phyloP scores from a whole-genome alignment of 2,329 filamentous ascomycete genomes.

The Fusarium sp. region DNA sequence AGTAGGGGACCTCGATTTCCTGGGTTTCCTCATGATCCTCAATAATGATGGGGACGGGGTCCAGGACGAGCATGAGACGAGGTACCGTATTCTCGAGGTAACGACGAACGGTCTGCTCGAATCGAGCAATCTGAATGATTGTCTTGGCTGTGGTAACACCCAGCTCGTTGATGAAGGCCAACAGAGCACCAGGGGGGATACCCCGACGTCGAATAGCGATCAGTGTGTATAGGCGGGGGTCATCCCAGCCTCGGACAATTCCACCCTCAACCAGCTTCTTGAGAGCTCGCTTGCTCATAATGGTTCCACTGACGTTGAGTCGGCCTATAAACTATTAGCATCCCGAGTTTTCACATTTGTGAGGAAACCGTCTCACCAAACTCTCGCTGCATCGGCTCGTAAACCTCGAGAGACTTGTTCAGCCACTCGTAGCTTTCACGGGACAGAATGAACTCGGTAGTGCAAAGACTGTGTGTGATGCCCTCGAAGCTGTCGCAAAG shows the following conservation, averaged over 20 bases:
- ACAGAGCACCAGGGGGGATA: slow-evolving; percentile 88
- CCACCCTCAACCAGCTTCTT: slow-evolving; percentile 82
- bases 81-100: slow-evolving; percentile 92
- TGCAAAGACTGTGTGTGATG: slow-evolving; percentile 94
- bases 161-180: slow-evolving; percentile 91
- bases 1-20: slow-evolving; percentile 82
- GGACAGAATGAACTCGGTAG: slow-evolving; percentile 89
- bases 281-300: slow-evolving; percentile 89
- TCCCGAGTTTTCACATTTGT: no score
- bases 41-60: slow-evolving; percentile 86
- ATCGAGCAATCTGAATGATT: slow-evolving; percentile 84
- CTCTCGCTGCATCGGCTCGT: slow-evolving; percentile 95
- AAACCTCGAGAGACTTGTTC: slow-evolving; percentile 84
- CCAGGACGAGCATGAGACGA: slow-evolving; percentile 89
- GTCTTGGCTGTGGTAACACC: slow-evolving; percentile 88
- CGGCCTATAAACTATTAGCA: slow-evolving; percentile 46
- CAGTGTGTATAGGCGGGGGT: slow-evolving; percentile 90
- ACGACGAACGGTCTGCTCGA: slow-evolving; percentile 86
- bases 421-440: slow-evolving; percentile 93
- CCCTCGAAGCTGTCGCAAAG: slow-evolving; percentile 92
- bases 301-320: slow-evolving; percentile 82
- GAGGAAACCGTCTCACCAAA: slow-evolving; percentile 62
- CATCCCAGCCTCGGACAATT: slow-evolving; percentile 91
- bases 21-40: slow-evolving; percentile 75
- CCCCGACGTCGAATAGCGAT: slow-evolving; percentile 87